phyloP scores from a whole-genome alignment of 2,329 filamentous ascomycete genomes.

The Ophiostoma perfectum region DNA sequence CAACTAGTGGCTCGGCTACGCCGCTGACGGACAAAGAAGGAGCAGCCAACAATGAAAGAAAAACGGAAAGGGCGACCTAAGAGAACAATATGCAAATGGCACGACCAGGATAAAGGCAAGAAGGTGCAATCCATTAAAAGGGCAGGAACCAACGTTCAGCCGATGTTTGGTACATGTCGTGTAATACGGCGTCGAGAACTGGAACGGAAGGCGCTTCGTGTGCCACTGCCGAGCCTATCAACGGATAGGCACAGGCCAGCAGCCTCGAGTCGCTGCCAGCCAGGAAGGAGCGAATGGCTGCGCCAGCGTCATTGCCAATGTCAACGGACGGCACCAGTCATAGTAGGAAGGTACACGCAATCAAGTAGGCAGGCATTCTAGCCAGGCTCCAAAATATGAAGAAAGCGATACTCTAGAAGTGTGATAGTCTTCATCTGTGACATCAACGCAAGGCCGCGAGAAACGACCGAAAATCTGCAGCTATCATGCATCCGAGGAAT shows the following conservation, averaged over 20 bases:
- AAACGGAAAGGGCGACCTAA: neutral
- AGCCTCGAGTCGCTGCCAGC: neutral
- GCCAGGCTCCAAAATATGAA: too few species aligned
- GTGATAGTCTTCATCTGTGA: neutral
- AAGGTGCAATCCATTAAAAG: neutral
- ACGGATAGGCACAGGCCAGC: neutral
- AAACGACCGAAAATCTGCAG: neutral
- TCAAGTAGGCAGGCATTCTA: too few species aligned
- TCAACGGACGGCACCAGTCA: neutral
- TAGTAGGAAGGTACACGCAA: neutral
- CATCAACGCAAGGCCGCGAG: neutral
- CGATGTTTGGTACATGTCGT: neutral
- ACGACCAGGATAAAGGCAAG: too few species aligned
- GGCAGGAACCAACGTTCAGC: neutral
- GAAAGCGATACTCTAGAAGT: too few species aligned
- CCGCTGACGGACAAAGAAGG: slow-evolving; percentile 6
- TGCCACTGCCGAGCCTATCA: neutral
- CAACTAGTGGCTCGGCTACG: slow-evolving; percentile 5
- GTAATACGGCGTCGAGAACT: neutral
- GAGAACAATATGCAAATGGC: neutral
- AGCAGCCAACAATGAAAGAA: neutral
- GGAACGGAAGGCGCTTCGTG: slow-evolving; percentile 3
- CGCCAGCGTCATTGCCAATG: too few species aligned
- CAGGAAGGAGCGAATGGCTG: neutral
- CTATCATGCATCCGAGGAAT: neutral